These are phyloP conservation scores for Yamadazyma ubonensis DNA, from an alignment of 805 yeast genomes.

Conservation along the genomic window DNA sequence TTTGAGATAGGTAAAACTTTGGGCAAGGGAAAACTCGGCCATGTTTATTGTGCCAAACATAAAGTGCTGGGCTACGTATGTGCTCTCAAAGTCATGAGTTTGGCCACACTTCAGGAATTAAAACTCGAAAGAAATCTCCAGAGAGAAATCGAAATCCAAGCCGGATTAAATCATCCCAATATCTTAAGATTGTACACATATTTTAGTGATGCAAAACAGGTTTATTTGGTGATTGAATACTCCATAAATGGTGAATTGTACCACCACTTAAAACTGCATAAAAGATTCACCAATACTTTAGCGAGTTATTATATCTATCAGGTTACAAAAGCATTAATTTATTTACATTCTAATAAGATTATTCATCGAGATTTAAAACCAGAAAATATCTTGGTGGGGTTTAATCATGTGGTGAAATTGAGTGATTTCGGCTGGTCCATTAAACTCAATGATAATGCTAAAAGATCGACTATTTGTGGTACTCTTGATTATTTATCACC, in stretches of 20 bases:
- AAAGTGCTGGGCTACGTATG: constrained; percentile 72
- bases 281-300: constrained; percentile 66
- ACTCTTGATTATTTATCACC: constrained; percentile 94
- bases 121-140: constrained; percentile 83
- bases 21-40: constrained; percentile 93
- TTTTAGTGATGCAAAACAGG: constrained; percentile 77
- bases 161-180: constrained; percentile 73
- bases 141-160: constrained; percentile 89
- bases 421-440: constrained; percentile 98
- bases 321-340: constrained; percentile 74
- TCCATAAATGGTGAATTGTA: constrained; percentile 86
- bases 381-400: constrained; percentile 79
- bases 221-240: constrained; percentile 81
- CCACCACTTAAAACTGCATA: constrained; percentile 61
- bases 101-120: constrained; percentile 68
- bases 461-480: constrained; percentile 86
- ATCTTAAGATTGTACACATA: constrained; percentile 80
- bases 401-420: constrained; percentile 73
- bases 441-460: constrained; percentile 20
- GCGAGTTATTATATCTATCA: constrained; percentile 83
- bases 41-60: constrained; percentile 85
- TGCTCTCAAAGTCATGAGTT: constrained; percentile 90
- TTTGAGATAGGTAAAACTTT: constrained; percentile 85
- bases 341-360: constrained; percentile 75
- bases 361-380: constrained; percentile 95